Evolutionary conservation across 2,329 filamentous ascomycete species (phyloP), one percentile per base, ranked within the genome.

Genomic region (Pseudogymnoascus sp.): DNA sequence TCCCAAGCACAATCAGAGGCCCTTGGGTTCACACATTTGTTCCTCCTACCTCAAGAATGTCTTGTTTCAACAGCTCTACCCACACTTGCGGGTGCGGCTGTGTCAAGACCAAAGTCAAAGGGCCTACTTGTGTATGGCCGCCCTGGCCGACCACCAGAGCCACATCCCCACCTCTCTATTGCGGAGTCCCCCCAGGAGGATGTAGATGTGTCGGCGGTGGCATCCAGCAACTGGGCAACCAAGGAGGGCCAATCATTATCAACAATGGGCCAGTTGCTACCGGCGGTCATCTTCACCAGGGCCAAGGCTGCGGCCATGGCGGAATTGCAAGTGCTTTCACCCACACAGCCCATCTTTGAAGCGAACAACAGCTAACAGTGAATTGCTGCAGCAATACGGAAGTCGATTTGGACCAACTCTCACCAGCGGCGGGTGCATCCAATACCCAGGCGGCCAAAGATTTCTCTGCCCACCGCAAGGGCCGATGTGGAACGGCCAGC

Each of bases 1-100:
- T 84, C 15, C 82, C 83, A 3, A 82, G 84, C 67, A 84, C 83
- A 15, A 81, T 80, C 47, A 78, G 79, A 70, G 84, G 84, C 3
- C 79, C 82, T 1, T 81, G 82, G 64, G 70, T 78, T 28, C 83
- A 87, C 67, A 78, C 78, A 19, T 86, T 85, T 68, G 74, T 82
- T 62, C 83, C 84, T 66, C 82, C 59, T 26, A 33, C 50, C 13
- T 57, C 50, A 21, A 57, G 47, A 13, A 57, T 57, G 50, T 57
- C 50, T 19, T 57, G 50, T 28, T 57, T 57, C 50, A 57, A 33
- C 17, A 21, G 50, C 11, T 57, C 50, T 21, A 57, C 28, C 50
- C 50, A 57, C 28, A 57, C 28, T 35, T 57, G 28, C 28, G 50
- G 50, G 28, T 57, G 50, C 50, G 50, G 50, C 17, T 33, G 50